These are phyloP conservation scores for Candida hispaniensis DNA, from an alignment of 805 yeast genomes.

Conservation along the genomic window DNA sequence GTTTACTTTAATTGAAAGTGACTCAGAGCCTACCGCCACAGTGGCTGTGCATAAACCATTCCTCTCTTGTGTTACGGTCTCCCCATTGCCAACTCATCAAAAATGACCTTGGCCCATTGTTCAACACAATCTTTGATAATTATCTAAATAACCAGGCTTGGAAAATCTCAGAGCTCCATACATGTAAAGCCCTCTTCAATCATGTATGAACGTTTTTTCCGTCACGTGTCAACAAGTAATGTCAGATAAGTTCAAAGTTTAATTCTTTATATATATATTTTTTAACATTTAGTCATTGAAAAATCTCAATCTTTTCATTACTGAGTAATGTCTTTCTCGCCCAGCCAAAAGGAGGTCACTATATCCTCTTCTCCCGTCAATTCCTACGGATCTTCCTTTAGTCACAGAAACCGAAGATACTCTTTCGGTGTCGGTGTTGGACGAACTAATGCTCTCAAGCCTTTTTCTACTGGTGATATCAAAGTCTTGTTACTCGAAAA, in stretches of 20 bases:
- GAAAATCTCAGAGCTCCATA: too few species aligned
- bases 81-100: too few species aligned
- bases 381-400: constrained; percentile 10
- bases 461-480: constrained; percentile 91
- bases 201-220: too few species aligned
- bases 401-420: constrained; percentile 20
- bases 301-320: constrained; percentile 4
- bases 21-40: too few species aligned
- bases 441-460: constrained; percentile 60
- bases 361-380: constrained; percentile 15
- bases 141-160: too few species aligned
- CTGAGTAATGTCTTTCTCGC: constrained; percentile 7
- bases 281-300: constrained; percentile 6
- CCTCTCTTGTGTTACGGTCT: too few species aligned
- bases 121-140: too few species aligned
- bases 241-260: constrained; percentile 1
- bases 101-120: too few species aligned
- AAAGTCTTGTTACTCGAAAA: constrained; percentile 85
- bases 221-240: too few species aligned
- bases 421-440: constrained; percentile 24
- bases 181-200: too few species aligned
- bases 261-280: neutral
- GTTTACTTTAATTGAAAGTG: too few species aligned
- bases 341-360: constrained; percentile 10
- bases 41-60: too few species aligned